These are phyloP conservation scores for Xerocomus spinulosus DNA, from an alignment of 768 basidiomycete genomes.

Conservation along the genomic window DNA sequence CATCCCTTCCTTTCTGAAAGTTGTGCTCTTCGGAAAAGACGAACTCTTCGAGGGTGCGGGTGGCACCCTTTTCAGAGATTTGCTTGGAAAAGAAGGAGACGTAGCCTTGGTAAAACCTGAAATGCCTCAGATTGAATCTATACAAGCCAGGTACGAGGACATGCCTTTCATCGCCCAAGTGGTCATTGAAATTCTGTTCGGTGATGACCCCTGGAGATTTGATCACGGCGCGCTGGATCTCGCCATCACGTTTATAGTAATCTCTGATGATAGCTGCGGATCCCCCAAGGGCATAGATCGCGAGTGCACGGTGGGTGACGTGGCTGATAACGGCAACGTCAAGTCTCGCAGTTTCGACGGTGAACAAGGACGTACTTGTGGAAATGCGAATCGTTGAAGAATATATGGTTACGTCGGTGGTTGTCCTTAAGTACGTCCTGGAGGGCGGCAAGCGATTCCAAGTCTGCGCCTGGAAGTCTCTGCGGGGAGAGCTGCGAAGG, in stretches of 20 bases:
- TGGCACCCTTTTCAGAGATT: constrained; percentile 15
- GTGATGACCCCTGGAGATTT: constrained; percentile 23
- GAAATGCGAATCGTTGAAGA: constrained; percentile 41
- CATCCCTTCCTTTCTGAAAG: constrained; percentile 12
- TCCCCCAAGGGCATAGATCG: constrained; percentile 26
- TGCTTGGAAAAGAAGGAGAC: constrained; percentile 21
- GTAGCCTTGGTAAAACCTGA: constrained; percentile 28
- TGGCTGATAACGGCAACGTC: constrained; percentile 16
- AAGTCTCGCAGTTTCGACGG: too few species aligned
- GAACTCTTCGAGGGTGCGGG: constrained; percentile 23
- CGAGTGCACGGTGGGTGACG: constrained; percentile 27
- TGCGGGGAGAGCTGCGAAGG: constrained; percentile 25
- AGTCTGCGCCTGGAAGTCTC: constrained; percentile 24
- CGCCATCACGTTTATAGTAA: constrained; percentile 22
- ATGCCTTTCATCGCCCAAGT: constrained; percentile 27
- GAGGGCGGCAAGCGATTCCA: constrained; percentile 20
- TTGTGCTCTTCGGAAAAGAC: constrained; percentile 30
- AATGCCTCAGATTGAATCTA: background rate
- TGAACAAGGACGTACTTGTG: constrained; percentile 43
- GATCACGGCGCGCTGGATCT: constrained; percentile 21
- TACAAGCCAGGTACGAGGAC: background rate
- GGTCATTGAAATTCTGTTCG: constrained; percentile 20
- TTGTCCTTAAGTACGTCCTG: constrained; percentile 43
- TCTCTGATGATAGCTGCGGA: constrained; percentile 19
- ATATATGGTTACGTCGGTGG: constrained; percentile 45